A percentile compares a stretch with the other conserved stretches of the same genome.
These are phyloP conservation scores for Dimargaris verticillata DNA, from an alignment of 192 early-diverging fungal genomes.

Conservation along the genomic window DNA sequence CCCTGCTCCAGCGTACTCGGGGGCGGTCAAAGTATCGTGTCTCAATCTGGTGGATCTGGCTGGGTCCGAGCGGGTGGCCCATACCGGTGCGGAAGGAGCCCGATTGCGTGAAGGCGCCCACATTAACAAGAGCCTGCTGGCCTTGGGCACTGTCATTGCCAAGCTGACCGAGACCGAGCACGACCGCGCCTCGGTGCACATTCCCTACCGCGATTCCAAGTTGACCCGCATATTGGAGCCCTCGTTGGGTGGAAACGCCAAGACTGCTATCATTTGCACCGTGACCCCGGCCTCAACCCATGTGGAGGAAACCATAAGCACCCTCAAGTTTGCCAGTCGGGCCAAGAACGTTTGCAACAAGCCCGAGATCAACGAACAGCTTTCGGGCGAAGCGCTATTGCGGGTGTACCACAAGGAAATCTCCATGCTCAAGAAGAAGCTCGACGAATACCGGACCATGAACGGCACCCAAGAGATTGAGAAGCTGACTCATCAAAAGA, in stretches of 20 bases:
- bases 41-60: conserved; percentile 92
- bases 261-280: conserved; percentile 82
- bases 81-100: conserved; percentile 50
- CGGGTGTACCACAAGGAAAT: conserved; percentile 22
- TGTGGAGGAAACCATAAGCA: conserved; percentile 76
- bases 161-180: conserved; percentile 61
- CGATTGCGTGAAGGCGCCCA: conserved; percentile 91
- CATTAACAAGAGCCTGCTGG: conserved; percentile 83
- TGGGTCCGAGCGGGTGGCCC: conserved; percentile 81
- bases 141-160: conserved; percentile 84
- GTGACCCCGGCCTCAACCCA: conserved; percentile 64
- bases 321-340: conserved; percentile 85
- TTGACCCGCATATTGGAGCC: conserved; percentile 85
- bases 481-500: conserved; percentile 27
- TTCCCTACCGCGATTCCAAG: conserved; percentile 95
- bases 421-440: conserved; percentile 28
- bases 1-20: conserved; percentile 19
- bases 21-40: conserved; percentile 31
- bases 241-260: conserved; percentile 78
- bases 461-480: conserved; percentile 17
- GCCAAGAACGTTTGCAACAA: conserved; percentile 76
- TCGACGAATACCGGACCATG: conserved; percentile 18
- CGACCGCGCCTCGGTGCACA: conserved; percentile 37
- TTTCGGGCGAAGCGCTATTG: conserved; percentile 28
- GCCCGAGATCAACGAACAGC: conserved; percentile 62